Evolutionary conservation across 495 filamentous ascomycete species (phyloP).

Genomic region (Rostrohypoxylon terebratum): DNA sequence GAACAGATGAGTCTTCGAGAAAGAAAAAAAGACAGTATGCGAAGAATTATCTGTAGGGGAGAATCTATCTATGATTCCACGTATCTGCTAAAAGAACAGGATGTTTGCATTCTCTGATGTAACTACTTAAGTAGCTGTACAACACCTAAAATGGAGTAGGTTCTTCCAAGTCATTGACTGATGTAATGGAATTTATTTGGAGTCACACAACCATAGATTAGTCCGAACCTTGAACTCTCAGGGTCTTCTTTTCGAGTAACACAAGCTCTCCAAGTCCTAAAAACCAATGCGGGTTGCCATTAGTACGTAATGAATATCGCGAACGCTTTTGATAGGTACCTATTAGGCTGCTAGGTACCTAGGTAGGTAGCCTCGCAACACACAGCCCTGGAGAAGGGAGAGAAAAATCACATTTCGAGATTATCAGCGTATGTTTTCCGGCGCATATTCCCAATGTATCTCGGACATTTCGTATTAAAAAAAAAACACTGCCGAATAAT

Average conservation of each 20-base stretch:
- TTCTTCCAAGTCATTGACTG: not conserved
- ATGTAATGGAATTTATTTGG: conserved; percentile 15
- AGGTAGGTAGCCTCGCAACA: too few species aligned
- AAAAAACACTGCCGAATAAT: conserved; percentile 14
- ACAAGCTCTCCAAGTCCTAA: conserved; percentile 32
- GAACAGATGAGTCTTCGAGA: not conserved
- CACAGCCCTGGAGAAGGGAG: too few species aligned
- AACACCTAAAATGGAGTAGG: conserved; percentile 1
- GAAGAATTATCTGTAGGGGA: too few species aligned
- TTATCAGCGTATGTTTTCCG: not conserved
- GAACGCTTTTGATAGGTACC: conserved; percentile 1
- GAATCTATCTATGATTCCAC: too few species aligned
- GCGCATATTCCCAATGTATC: not conserved
- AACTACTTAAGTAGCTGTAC: not conserved
- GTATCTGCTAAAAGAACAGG: not conserved
- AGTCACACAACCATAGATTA: conserved; percentile 21
- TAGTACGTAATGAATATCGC: conserved; percentile 1
- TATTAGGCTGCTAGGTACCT: too few species aligned
- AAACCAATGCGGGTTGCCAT: conserved; percentile 24
- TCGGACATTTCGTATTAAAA: not conserved
- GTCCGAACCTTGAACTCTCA: conserved; percentile 31
- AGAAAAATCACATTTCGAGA: too few species aligned
- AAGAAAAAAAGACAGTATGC: not conserved
- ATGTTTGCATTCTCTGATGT: conserved; percentile 15
- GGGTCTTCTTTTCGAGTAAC: conserved; percentile 23